Evolutionary conservation across 257 asterid genomes (phyloP), one percentile per base, ranked within the genome.

Genomic region (Knoxia roxburghii): DNA sequence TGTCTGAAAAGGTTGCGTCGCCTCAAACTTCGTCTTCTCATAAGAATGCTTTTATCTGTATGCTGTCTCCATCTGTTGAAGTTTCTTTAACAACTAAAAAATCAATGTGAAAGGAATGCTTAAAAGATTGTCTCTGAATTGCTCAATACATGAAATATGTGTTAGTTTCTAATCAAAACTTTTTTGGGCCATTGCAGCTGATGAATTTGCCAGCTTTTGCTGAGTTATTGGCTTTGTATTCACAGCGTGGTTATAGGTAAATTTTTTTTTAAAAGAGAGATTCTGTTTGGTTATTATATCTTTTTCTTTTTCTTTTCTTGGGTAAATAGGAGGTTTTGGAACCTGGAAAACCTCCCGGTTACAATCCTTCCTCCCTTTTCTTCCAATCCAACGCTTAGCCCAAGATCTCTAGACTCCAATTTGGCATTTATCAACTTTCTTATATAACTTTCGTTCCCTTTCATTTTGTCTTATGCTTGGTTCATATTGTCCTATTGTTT

Each of bases 241-340:
- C 85, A 24, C 81, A 80, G 68, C 87, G 76, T 67, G 91, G 95
- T 78, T 88, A 90, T 89, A 84, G 99, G 99, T 90, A 74, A 65
- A 21, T 23, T 50, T 60, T 20, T 27, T 70, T 4, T 37, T 57
- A n/a, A n/a, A n/a, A n/a, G n/a, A n/a, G n/a, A n/a, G n/a, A n/a
- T 57, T 48, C 48, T 24, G 46, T 55, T 46, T 57, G n/a, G 24
- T 68, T 64, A 58, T 40, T 37, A 49, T 27, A 7, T 0, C 7
- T 0, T n/a, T 65, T 49, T 27, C 4, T 33, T 46, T 51, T 64
- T 29, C 13, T 6, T 26, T 57, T 10, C 7, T 29, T 29, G 32
- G 12, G n/a, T n/a, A n/a, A n/a, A n/a, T n/a, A n/a, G n/a, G n/a
- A n/a, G n/a, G n/a, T n/a, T n/a, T n/a, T n/a, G n/a, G n/a, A n/a